Percentiles rank a stretch among this genome's conserved stretches.
These are phyloP conservation scores for Brassica juncea DNA, from an alignment of 345 rosid genomes.

Conservation along the genomic window DNA sequence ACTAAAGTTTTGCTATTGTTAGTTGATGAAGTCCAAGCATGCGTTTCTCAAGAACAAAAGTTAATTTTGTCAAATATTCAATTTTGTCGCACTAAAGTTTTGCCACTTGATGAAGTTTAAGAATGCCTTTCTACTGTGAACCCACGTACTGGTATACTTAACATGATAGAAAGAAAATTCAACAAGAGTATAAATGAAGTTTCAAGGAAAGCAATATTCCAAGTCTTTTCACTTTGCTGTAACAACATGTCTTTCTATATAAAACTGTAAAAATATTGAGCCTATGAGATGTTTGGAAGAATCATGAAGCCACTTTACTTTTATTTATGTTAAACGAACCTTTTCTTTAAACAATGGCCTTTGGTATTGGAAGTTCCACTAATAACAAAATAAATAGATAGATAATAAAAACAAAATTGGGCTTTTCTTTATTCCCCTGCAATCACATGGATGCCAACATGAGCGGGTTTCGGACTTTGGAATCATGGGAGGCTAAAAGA, in stretches of 20 bases:
- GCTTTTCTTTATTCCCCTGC: background rate
- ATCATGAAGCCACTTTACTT: constrained; percentile 29
- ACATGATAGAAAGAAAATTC: background rate
- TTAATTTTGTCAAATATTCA: constrained; percentile 7
- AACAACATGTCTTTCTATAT: constrained; percentile 21
- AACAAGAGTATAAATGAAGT: constrained; percentile 31
- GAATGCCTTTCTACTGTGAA: constrained; percentile 19
- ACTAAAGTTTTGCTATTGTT: background rate
- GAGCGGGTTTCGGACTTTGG: constrained; percentile 17
- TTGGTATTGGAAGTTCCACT: constrained; percentile 41
- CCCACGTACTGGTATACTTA: constrained; percentile 10
- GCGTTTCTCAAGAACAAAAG: constrained; percentile 2
- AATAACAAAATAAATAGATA: background rate
- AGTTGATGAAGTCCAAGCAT: background rate
- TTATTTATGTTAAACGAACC: constrained; percentile 18
- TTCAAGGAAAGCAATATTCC: constrained; percentile 23
- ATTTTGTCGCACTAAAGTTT: constrained; percentile 15
- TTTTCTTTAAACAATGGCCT: constrained; percentile 36
- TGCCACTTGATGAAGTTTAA: constrained; percentile 19
- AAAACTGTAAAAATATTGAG: constrained; percentile 11
- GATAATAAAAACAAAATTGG: constrained; percentile 10
- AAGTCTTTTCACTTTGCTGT: constrained; percentile 32
- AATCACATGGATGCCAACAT: constrained; percentile 35
- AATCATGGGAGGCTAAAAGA: constrained; percentile 6
- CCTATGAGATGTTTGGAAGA: constrained; percentile 11